phyloP scores from a whole-genome alignment of 1,284 basidiomycete species.

The Apiotrichum domesticum region DNA sequence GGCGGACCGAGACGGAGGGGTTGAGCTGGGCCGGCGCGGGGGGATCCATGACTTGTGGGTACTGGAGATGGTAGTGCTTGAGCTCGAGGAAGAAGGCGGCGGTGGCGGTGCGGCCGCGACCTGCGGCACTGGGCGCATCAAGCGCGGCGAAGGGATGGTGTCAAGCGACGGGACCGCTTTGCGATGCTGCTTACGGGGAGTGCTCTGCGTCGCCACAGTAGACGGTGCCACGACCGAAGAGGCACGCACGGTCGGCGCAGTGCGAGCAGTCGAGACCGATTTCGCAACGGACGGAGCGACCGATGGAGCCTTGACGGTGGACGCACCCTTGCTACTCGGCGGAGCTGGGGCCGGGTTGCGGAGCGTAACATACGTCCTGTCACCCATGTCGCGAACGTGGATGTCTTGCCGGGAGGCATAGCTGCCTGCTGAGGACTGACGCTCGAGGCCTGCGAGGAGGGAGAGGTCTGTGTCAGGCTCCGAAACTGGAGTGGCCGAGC shows the following conservation, averaged over 20 bases:
- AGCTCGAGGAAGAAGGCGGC: conserved; percentile 1
- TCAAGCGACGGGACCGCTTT: conserved; percentile 24
- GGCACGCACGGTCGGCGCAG: too few species aligned
- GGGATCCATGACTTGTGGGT: background rate
- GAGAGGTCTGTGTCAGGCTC: conserved; percentile 33
- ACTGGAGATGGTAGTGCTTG: background rate
- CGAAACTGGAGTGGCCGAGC: conserved; percentile 29
- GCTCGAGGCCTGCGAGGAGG: conserved; percentile 33
- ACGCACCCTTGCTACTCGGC: background rate
- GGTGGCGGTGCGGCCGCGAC: conserved; percentile 2
- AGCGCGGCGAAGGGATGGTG: conserved; percentile 1
- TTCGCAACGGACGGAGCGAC: too few species aligned
- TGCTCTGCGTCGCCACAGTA: too few species aligned
- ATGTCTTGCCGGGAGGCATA: background rate
- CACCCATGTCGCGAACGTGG: background rate
- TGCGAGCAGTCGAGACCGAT: too few species aligned
- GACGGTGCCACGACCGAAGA: too few species aligned
- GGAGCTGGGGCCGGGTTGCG: background rate
- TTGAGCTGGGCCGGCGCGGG: background rate
- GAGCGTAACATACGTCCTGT: background rate
- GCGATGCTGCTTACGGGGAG: conserved; percentile 4
- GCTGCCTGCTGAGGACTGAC: conserved; percentile 26
- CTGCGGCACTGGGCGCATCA: background rate
- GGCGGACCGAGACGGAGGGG: background rate
- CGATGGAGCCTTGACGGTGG: background rate